Evolutionary conservation across 2,329 filamentous ascomycete species (phyloP), one percentile per base, ranked within the genome.

Genomic region (Fusarium sarcochroum): DNA sequence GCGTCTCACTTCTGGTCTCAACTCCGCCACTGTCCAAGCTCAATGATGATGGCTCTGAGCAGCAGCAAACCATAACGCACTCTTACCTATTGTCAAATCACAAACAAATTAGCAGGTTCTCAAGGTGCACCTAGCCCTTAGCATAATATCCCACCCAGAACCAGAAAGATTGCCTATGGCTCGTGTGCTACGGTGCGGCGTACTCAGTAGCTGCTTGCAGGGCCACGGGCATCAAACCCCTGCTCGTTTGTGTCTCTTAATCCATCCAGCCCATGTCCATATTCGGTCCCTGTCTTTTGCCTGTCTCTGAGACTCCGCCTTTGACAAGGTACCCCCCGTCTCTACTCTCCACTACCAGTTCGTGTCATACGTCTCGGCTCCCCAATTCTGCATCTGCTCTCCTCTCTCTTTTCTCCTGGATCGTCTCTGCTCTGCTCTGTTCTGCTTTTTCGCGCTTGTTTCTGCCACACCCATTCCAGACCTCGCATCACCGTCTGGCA

Each of bases 401-500:
- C 60, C 59, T 65, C 62, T 66, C 61, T 63, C 67, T 66, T 48
- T 64, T 64, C 63, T 64, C 63, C 55, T 68, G 53, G 46, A 38
- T 40, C 42, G 46, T 63, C 42, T 71, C 66, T 66, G 53, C 58
- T 55, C 41, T 50, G 46, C 35, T 40, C 45, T 58, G 37, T 27
- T 59, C 42, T 63, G 37, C 59, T 59, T 56, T 55, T 64, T 66
- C 55, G 63, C 64, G 63, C 64, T 68, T 71, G 69, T 61, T 72
- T 69, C 69, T 66, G 66, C 66, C 53, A 52, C 58, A 61, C 58
- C 65, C 72, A 76, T 74, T 76, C 75, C 70, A 76, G 75, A 70
- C 61, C 66, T 75, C 74, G 68, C 73, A 74, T 66, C 47, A 72
- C 66, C 75, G 75, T 77, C 75, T 76, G 75, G 75, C 63, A 77